Evolutionary conservation across 2,329 filamentous ascomycete species (phyloP), one percentile per base, ranked within the genome.

Genomic region (Paraconiothyrium brasiliense): DNA sequence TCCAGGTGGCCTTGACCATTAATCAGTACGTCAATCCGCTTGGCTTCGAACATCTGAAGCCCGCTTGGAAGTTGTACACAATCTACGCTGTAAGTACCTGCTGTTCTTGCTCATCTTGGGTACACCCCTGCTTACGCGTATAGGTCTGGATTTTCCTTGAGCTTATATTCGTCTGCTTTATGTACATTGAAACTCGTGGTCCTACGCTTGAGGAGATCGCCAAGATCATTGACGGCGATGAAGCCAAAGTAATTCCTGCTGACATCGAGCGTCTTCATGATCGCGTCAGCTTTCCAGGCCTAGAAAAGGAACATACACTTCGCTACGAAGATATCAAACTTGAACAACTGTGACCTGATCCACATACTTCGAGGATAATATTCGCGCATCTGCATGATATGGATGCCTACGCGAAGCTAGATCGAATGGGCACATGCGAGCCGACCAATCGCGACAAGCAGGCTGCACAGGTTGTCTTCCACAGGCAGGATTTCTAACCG

Each of bases 121-220:
- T 50, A 4, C 5, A 37, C 22, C 9, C 4, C 27, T 47, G 20
- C 68, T 73, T 50, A 72, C 35, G 20, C 22, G 16, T 6, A 20
- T 35, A 77, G 67, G 75, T 87, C 58, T 90, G 87, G 87, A 85
- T 89, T 72, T 80, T 84, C 50, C 75, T 84, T 70, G 86, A 90
- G 76, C 79, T 89, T 49, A 63, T 86, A 50, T 89, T 90, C 67
- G 87, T 90, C 39, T 89, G 84, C 77, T 87, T 88, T 80, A 85
- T 90, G 75, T 90, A 89, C 74, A 84, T 90, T 59, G 90, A 92
- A 80, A 92, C 90, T 20, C 88, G 87, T 70, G 89, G 89, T 3
- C 87, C 88, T 0, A 91, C 89, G 1, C 86, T 92, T 0, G 90
- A 92, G 74, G 88, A 91, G 73, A 85, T 91, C 64, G 87, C 89